phyloP scores from a whole-genome alignment of 306 rosid genomes.

The Vachellia collinsii region DNA sequence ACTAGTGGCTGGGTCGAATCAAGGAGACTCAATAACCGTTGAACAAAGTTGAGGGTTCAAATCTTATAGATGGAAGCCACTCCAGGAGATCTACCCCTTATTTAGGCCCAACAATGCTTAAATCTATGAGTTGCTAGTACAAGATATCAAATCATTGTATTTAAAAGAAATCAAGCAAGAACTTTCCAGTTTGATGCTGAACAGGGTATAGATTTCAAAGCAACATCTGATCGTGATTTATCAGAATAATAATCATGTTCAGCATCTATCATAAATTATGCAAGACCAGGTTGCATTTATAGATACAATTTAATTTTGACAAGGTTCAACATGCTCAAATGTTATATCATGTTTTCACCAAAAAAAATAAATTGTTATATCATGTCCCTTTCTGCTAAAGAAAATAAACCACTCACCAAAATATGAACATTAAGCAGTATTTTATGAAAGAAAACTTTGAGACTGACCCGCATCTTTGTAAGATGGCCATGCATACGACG shows the following conservation, averaged over 20 bases:
- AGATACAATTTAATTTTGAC: background rate
- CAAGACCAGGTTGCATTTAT: background rate
- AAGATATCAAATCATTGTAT: background rate
- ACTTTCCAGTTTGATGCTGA: background rate
- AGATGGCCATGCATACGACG: slow-evolving; percentile 90
- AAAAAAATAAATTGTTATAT: background rate
- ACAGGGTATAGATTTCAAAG: background rate
- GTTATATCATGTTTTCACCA: background rate
- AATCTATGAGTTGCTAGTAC: background rate
- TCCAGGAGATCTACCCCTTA: background rate
- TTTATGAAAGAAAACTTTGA: slow-evolving; percentile 28
- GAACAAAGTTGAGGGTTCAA: background rate
- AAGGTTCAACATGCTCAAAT: background rate
- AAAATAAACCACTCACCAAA: slow-evolving; percentile 12
- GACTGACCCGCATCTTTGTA: slow-evolving; percentile 81
- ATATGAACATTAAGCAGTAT: slow-evolving; percentile 17
- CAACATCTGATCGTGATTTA: background rate
- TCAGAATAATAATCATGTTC: background rate
- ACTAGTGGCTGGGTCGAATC: background rate
- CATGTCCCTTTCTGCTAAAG: background rate
- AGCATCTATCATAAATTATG: background rate
- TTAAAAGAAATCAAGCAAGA: background rate
- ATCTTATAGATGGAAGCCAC: background rate
- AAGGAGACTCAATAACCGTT: background rate
- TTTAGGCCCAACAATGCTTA: background rate